These are phyloP conservation scores for Rhizophagus sp. DNA, from an alignment of 192 early-diverging fungal species.

Conservation along the genomic window DNA sequence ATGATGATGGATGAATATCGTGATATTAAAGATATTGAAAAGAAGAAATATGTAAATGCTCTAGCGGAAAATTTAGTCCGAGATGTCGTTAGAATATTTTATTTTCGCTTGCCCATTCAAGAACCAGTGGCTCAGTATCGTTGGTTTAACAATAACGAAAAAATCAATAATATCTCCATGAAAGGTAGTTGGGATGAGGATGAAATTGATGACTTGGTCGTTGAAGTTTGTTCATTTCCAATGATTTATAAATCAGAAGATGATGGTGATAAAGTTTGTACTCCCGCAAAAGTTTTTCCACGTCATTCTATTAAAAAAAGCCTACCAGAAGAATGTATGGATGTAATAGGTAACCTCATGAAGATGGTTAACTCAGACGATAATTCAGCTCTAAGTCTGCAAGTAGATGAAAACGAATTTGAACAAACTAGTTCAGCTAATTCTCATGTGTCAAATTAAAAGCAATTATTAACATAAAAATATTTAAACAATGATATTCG, in stretches of 20 bases:
- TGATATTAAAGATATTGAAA: neutral
- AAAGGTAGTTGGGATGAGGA: neutral
- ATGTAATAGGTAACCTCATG: too few relatives aligned
- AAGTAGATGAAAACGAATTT: too few relatives aligned
- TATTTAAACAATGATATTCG: too few relatives aligned
- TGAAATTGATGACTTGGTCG: neutral
- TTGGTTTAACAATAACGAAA: constrained; percentile 3
- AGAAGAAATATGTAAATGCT: neutral
- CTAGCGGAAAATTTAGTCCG: neutral
- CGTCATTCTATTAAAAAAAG: too few relatives aligned
- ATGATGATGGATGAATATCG: neutral
- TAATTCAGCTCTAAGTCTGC: too few relatives aligned
- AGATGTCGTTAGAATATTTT: constrained; percentile 6
- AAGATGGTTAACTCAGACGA: too few relatives aligned
- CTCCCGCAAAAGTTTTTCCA: neutral
- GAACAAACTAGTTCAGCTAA: too few relatives aligned
- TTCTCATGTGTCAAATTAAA: too few relatives aligned
- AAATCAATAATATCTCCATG: neutral
- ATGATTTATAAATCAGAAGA: neutral
- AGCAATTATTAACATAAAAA: too few relatives aligned
- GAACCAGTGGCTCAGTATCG: neutral
- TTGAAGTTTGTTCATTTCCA: neutral
- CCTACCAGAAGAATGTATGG: too few relatives aligned
- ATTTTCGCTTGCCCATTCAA: neutral
- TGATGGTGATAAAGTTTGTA: neutral